These are phyloP conservation scores for Tetrahymena thermophila DNA, from an alignment of 73 alveolate species.

Conservation along the genomic window DNA sequence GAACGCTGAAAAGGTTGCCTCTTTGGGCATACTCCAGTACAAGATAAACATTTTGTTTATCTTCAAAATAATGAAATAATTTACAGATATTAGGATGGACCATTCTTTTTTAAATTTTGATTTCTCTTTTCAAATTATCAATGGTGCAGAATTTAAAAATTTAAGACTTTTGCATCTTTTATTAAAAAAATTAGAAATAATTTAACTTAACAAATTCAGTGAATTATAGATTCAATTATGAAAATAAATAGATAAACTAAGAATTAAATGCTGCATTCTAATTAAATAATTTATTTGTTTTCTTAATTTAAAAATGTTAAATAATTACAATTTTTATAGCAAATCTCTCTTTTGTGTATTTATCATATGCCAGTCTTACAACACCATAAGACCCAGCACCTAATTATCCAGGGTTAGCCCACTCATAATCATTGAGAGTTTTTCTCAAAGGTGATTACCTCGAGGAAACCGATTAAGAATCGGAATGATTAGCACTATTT, in stretches of 20 bases:
- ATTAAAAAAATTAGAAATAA: background rate
- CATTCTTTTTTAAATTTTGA: slow-evolving; percentile 80
- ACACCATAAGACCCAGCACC: slow-evolving; percentile 42
- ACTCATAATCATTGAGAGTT: background rate
- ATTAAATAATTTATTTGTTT: too few relatives aligned
- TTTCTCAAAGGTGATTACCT: background rate
- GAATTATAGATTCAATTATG: background rate
- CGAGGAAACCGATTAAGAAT: background rate
- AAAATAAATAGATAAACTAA: background rate
- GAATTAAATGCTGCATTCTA: background rate
- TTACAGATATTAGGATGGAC: slow-evolving; percentile 87
- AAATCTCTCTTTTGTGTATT: background rate
- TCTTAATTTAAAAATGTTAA: background rate
- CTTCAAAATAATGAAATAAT: slow-evolving; percentile 90
- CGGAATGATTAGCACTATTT: background rate
- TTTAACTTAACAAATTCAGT: background rate
- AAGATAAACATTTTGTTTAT: slow-evolving; percentile 86
- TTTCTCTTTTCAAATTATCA: slow-evolving; percentile 87
- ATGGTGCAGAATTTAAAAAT: slow-evolving; percentile 41
- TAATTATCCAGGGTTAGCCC: background rate
- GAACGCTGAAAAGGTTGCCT: slow-evolving; percentile 20
- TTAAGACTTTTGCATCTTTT: slow-evolving; percentile 24
- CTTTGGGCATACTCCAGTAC: slow-evolving; percentile 63
- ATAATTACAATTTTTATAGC: slow-evolving; percentile 33
- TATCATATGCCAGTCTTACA: slow-evolving; percentile 25